Evolutionary conservation across 306 rosid genomes (phyloP), one percentile per base, ranked within the genome.

Genomic region (Begonia peltatifolia): DNA sequence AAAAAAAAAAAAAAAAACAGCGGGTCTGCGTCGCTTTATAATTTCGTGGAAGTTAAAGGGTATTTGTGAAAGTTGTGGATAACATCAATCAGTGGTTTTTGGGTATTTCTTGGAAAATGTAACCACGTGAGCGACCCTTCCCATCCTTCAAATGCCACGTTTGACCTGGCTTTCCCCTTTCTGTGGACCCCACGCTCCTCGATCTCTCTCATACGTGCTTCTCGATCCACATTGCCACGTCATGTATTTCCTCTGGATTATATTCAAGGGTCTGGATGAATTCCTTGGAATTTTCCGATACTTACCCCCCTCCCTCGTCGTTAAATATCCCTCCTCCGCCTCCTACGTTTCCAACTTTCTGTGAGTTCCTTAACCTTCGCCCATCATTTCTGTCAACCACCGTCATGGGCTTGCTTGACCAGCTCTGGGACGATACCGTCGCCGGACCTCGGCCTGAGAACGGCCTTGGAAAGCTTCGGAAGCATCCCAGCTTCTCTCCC

Each of bases 351-450:
- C 15, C 44, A 10, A 30, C 65, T 56, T 58, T 48, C 42, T 11
- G 25, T 54, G 22, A 14, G 5, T 9, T 44, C 13, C 12, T 13
- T 5, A 30, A 30, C 38, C 38, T 30, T 3, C 38, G 38, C 38
- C 38, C 38, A 30, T 7, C 9, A 30, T 30, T 30, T 30, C 38
- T 30, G 38, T 30, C 58, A 10, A 41, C 9, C 1, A 46, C n/a
- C 12, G 8, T 9, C 15, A 90, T 90, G 97, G 78, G 92, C 53
- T 71, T 90, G 11, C 95, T 90, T 11, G 97, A 90, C 58, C 97
- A 90, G 55, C 82, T 90, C 48, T 90, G 97, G 97, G 97, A 90
- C 49, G 95, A 85, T 61, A 90, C 97, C 63, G 78, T 90, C 1
- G 97, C 95, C 41, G 97, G 97, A 0, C 97, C 97, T 30, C 70